Base-by-base conservation (phyloP, 192 early-diverging fungal genomes). In the Rhizophagus sp. region DNA sequence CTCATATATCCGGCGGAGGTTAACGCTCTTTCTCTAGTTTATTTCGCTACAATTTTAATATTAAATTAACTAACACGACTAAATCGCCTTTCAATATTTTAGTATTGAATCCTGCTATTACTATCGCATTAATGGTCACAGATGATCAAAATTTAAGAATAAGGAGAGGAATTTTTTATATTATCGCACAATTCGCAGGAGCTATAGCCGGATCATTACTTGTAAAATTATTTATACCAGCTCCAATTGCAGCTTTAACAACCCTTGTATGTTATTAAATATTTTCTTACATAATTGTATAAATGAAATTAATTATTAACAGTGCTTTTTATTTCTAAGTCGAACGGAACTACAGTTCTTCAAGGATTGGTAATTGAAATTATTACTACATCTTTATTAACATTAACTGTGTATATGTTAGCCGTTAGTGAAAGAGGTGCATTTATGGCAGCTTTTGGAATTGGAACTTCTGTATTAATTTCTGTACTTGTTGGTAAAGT, bases 71-170 rank as follows among this genome's bases (percentile, higher is more conserved):
- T 41, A 7, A 7, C 39, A 41, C 7, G 8, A 30, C 3, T 36
- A 36, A 69, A 24, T 17, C 30, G 30, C n/a, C 2, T n/a, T 44
- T 70, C 24, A 41, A 39, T 70, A n/a, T 9, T 9, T 70, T 70
- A 70, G 68, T 70, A 24, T 39, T 70, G 24, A 70, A 70, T 24
- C 68, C 68, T 70, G 68, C 68, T 47, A 70, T 44, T 39, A 70
- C 68, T 19, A 24, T 70, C 10, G 68, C 34, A 25, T 70, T 70
- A 41, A n/a, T 70, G 22, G 7, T 24, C 10, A 44, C 9, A 7
- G 2, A 7, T 2, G 9, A 41, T n/a, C 7, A 25, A 36, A 8
- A 22, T 0, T 7, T 41, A 41, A 7, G 6, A n/a, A 9, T 25
- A 33, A 9, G 25, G 22, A 19, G 22, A 70, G 68, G 68, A 70